Evolutionary conservation across 2,329 filamentous ascomycete species (phyloP).

Genomic region (Fusarium armeniacum): DNA sequence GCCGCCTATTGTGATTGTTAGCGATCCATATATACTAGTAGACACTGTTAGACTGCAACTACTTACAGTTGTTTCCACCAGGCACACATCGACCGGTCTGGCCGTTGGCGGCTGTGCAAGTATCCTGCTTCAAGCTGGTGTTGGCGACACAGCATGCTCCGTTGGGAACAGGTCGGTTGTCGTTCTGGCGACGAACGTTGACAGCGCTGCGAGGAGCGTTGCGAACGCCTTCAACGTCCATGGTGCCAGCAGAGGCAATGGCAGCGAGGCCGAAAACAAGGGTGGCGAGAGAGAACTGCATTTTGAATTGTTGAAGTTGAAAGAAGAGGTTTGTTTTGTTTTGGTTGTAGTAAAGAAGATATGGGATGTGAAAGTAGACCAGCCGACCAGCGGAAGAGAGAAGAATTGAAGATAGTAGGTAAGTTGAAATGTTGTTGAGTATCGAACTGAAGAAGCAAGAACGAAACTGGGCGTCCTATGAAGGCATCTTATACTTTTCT

Average conservation of each 20-base stretch:
- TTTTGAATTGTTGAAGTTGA: constrained; percentile 4
- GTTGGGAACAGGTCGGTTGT: constrained; percentile 18
- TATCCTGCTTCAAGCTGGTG: constrained; percentile 27
- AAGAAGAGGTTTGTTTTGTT: not conserved
- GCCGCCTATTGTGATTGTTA: constrained; percentile 6
- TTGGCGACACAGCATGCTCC: constrained; percentile 25
- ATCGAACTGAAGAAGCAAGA: constrained; percentile 18
- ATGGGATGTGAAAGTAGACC: constrained; percentile 11
- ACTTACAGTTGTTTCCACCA: constrained; percentile 29
- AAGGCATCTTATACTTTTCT: constrained; percentile 21
- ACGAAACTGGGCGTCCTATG: not conserved
- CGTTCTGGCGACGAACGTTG: not conserved
- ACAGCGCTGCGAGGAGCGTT: constrained; percentile 22
- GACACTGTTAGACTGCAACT: not conserved
- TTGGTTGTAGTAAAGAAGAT: constrained; percentile 16
- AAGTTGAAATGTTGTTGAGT: constrained; percentile 17
- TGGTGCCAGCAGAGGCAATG: constrained; percentile 16
- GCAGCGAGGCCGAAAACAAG: constrained; percentile 25
- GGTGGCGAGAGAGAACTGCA: constrained; percentile 24
- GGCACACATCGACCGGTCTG: constrained; percentile 19
- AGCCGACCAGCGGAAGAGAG: constrained; percentile 31
- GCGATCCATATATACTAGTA: not conserved
- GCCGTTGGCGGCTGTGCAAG: constrained; percentile 11
- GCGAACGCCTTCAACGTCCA: constrained; percentile 18
- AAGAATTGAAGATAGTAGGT: constrained; percentile 21